These are phyloP conservation scores for Heliamphora pulchella DNA, from an alignment of 179 eudicot genomes.

Conservation along the genomic window DNA sequence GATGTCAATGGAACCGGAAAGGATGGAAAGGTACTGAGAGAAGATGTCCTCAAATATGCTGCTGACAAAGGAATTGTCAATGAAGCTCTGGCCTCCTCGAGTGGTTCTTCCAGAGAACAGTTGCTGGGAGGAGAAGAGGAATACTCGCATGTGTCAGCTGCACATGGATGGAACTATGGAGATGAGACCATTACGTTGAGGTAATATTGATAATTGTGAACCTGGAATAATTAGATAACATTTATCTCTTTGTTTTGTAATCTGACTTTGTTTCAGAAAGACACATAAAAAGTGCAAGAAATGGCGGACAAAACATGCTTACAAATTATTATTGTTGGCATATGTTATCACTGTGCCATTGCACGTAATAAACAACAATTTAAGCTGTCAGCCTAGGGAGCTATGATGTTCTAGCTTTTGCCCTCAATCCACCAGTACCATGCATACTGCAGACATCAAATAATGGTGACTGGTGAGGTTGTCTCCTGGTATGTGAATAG, in stretches of 20 bases:
- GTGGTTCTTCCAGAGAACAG: conserved; percentile 23
- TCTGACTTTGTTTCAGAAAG: neutral
- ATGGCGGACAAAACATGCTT: neutral
- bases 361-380: neutral
- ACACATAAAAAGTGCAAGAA: neutral
- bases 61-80: conserved; percentile 32
- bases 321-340: neutral
- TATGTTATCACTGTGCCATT: neutral
- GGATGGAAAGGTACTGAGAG: conserved; percentile 73
- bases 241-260: neutral
- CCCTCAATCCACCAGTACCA: neutral
- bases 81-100: conserved; percentile 22
- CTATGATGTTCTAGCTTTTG: neutral
- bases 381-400: neutral
- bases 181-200: conserved; percentile 60
- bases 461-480: neutral
- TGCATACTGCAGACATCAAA: neutral
- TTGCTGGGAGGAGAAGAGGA: conserved; percentile 22
- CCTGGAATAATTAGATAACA: conserved; percentile 1
- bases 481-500: neutral
- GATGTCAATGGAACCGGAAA: conserved; percentile 67
- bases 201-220: conserved; percentile 31
- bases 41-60: conserved; percentile 66
- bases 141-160: conserved; percentile 21
- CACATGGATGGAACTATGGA: conserved; percentile 35